Evolutionary conservation across 192 early-diverging fungal genomes (phyloP).

Genomic region (Entomortierella lignicola): DNA sequence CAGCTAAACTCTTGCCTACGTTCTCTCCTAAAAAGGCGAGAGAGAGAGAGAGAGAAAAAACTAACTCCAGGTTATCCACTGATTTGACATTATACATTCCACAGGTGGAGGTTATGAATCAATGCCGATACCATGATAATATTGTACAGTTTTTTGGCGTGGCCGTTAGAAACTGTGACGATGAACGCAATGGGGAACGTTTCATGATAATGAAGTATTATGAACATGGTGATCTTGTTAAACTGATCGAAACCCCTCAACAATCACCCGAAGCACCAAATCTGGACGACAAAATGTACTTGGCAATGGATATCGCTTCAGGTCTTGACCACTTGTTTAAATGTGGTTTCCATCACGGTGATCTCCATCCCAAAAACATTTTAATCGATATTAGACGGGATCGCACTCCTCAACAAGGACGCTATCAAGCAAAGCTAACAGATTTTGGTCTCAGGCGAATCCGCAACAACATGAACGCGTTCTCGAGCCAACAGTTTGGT

Average conservation of each 20-base stretch:
- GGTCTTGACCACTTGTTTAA: slow-evolving; percentile 45
- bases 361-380: slow-evolving; percentile 49
- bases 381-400: slow-evolving; percentile 33
- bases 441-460: slow-evolving; percentile 50
- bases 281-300: slow-evolving; percentile 32
- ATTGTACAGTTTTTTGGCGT: slow-evolving; percentile 49
- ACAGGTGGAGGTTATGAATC: slow-evolving; percentile 52
- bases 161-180: slow-evolving; percentile 29
- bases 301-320: slow-evolving; percentile 39
- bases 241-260: slow-evolving; percentile 13
- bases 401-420: slow-evolving; percentile 17
- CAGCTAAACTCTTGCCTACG: background rate
- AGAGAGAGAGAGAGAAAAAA: too few species aligned
- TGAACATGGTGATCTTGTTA: slow-evolving; percentile 38
- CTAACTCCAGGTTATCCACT: background rate
- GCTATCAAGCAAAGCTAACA: slow-evolving; percentile 38
- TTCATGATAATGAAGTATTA: slow-evolving; percentile 54
- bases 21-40: background rate
- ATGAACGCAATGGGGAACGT: slow-evolving; percentile 30
- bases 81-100: background rate
- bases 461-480: slow-evolving; percentile 29
- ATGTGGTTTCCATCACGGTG: slow-evolving; percentile 49
- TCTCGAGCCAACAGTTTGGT: slow-evolving; percentile 51
- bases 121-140: slow-evolving; percentile 40
- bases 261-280: slow-evolving; percentile 32